phyloP scores from a whole-genome alignment of 2,329 filamentous ascomycete species.

The Aspergillus transmontanensis region DNA sequence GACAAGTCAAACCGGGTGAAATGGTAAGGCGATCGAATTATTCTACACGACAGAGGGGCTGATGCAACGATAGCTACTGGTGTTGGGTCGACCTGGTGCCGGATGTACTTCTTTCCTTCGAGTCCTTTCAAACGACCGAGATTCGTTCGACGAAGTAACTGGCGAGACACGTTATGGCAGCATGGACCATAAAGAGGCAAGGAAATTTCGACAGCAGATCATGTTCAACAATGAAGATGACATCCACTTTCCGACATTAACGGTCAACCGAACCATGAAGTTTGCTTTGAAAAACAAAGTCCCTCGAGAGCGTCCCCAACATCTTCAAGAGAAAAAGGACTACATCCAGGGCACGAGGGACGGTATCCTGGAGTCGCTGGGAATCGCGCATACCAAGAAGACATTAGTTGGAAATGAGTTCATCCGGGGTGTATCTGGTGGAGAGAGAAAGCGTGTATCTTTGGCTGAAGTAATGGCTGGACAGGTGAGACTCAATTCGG shows the following conservation, averaged over 20 bases:
- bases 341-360: constrained; percentile 35
- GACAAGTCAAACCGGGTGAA: constrained; percentile 47
- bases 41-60: background rate
- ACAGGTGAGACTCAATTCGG: constrained; percentile 42
- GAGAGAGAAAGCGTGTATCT: constrained; percentile 69
- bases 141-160: constrained; percentile 59
- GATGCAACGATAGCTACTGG: constrained; percentile 53
- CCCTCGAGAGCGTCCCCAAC: constrained; percentile 29
- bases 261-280: constrained; percentile 71
- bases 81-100: constrained; percentile 67
- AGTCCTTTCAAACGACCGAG: constrained; percentile 65
- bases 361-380: constrained; percentile 36
- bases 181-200: constrained; percentile 51
- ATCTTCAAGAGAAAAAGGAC: constrained; percentile 26
- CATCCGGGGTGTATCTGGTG: constrained; percentile 67
- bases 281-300: constrained; percentile 64
- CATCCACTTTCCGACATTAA: constrained; percentile 73
- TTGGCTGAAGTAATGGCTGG: constrained; percentile 62
- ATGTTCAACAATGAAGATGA: constrained; percentile 79
- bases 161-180: constrained; percentile 58
- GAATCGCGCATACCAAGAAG: constrained; percentile 55
- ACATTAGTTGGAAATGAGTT: constrained; percentile 69
- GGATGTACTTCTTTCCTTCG: constrained; percentile 73
- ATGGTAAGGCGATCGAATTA: constrained; percentile 35
- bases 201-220: constrained; percentile 46